Conservation (phyloP, 1,139 yeast genomes). For the Pichia inconspicua region DNA sequence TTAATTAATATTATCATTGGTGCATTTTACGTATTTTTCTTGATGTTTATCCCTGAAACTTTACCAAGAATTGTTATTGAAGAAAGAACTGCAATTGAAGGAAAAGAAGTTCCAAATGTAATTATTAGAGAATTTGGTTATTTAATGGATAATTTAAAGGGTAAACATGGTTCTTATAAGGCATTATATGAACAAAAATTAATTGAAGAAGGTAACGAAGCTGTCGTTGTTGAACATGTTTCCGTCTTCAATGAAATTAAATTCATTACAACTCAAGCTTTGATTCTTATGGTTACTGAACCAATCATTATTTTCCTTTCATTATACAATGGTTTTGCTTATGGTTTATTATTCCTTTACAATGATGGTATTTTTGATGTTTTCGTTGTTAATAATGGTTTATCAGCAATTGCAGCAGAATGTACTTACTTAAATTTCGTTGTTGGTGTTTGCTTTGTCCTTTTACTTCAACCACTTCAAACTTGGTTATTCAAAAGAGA, state of each 20-base stretch:
- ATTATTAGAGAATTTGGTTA: slow-evolving; percentile 22
- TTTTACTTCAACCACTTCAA: slow-evolving; percentile 26
- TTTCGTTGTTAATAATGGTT: slow-evolving; percentile 27
- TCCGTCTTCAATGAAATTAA: slow-evolving; percentile 22
- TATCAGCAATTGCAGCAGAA: slow-evolving; percentile 26
- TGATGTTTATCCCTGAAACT: slow-evolving; percentile 27
- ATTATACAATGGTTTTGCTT: slow-evolving; percentile 28
- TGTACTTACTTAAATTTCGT: slow-evolving; percentile 28
- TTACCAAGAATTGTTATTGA: slow-evolving; percentile 28
- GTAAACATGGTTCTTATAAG: slow-evolving; percentile 19
- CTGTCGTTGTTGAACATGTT: slow-evolving; percentile 20
- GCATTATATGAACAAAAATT: slow-evolving; percentile 13
- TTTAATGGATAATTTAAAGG: slow-evolving; percentile 12
- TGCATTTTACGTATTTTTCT: slow-evolving; percentile 17
- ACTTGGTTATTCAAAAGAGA: slow-evolving; percentile 29
- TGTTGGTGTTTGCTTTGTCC: slow-evolving; percentile 26
- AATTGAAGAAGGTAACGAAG: slow-evolving; percentile 17
- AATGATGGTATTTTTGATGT: slow-evolving; percentile 29
- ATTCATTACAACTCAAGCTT: slow-evolving; percentile 26
- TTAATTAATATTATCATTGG: slow-evolving; percentile 27
- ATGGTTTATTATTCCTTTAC: slow-evolving; percentile 31
- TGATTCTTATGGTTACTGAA: slow-evolving; percentile 28
- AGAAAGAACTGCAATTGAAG: slow-evolving; percentile 24
- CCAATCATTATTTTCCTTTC: slow-evolving; percentile 28
- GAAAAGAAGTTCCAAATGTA: slow-evolving; percentile 18